Base-by-base conservation (phyloP, 805 yeast genomes). In the Wickerhamomyces hampshirensis region DNA sequence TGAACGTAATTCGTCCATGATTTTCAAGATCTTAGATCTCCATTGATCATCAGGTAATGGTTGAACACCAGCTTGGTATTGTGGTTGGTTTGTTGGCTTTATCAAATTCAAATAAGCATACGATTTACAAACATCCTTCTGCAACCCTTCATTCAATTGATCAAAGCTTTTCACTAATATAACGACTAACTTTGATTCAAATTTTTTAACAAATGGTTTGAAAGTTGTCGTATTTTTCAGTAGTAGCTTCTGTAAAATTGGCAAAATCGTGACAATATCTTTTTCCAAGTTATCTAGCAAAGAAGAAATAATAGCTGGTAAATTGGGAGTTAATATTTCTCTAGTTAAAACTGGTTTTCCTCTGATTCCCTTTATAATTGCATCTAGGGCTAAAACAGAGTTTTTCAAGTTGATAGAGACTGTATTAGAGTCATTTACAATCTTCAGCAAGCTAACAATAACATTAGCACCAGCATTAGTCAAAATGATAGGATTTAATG, bases 321-420 rank as follows among this genome's bases (percentile, higher is more conserved):
- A 63, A 48, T 80, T 80, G 6, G 96, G 94, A 2, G 95, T 84
- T 38, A 87, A 69, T 7, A 83, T 65, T 53, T 88, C 96, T 55
- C 97, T 73, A 3, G 91, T 80, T 28, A 91, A 68, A 1, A 88
- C 80, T 1, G 95, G 86, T 53, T 88, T 88, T 2, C 87, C 91
- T 53, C 84, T 75, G 39, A 81, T 77, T 31, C 69, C 63, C 21
- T 55, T 53, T 37, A 62, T 57, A 13, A 66, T 29, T 10, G 50
- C 45, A 16, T 55, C 46, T 42, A 58, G 24, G 3, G 68, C 48
- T 16, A 51, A 46, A 2, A 55, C 46, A 13, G 65, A 43, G 30
- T 64, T 54, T 27, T 53, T 51, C 46, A 63, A 54, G 38, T 57
- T 53, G 4, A 58, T 44, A 7, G 50, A 37, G 6, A 53, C 47